A percentile compares a stretch with the other conserved stretches of the same genome.
phyloP scores from a whole-genome alignment of 208 protist genomes.

The Jaenimonas drosophilae region DNA sequence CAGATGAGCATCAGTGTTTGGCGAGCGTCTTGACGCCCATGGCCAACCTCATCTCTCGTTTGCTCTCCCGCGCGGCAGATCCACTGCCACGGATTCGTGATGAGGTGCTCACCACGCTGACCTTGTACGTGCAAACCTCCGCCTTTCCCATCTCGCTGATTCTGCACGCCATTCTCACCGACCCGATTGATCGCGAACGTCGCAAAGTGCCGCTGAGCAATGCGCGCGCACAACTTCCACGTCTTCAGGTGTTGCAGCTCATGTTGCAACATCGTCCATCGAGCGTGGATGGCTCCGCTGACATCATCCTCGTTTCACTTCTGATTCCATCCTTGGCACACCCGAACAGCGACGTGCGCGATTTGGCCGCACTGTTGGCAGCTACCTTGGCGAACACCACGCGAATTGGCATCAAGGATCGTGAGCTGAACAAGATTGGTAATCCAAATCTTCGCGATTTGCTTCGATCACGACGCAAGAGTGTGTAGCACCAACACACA shows the following conservation, averaged over 20 bases:
- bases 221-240: slow-evolving; percentile 48
- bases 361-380: slow-evolving; percentile 38
- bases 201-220: slow-evolving; percentile 42
- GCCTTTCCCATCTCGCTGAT: slow-evolving; percentile 21
- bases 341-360: slow-evolving; percentile 65
- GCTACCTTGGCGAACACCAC: slow-evolving; percentile 17
- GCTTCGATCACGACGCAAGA: no score
- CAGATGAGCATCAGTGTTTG: slow-evolving; percentile 30
- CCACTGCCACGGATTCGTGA: slow-evolving; percentile 57
- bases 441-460: slow-evolving; percentile 51
- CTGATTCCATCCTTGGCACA: slow-evolving; percentile 73
- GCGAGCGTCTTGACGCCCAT: slow-evolving; percentile 25
- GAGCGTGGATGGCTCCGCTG: slow-evolving; percentile 6
- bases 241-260: slow-evolving; percentile 44
- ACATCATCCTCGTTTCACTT: slow-evolving; percentile 37
- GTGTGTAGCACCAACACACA: no score
- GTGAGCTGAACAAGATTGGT: slow-evolving; percentile 37
- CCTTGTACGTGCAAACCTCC: slow-evolving; percentile 30
- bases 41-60: slow-evolving; percentile 44
- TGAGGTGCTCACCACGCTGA: slow-evolving; percentile 49
- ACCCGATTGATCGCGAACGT: slow-evolving; percentile 63
- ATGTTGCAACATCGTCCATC: slow-evolving; percentile 14
- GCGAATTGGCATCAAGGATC: slow-evolving; percentile 26
- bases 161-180: slow-evolving; percentile 36
- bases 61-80: slow-evolving; percentile 69